Evolutionary conservation across 1,139 yeast species (phyloP).

Genomic region (Pichia sp.): DNA sequence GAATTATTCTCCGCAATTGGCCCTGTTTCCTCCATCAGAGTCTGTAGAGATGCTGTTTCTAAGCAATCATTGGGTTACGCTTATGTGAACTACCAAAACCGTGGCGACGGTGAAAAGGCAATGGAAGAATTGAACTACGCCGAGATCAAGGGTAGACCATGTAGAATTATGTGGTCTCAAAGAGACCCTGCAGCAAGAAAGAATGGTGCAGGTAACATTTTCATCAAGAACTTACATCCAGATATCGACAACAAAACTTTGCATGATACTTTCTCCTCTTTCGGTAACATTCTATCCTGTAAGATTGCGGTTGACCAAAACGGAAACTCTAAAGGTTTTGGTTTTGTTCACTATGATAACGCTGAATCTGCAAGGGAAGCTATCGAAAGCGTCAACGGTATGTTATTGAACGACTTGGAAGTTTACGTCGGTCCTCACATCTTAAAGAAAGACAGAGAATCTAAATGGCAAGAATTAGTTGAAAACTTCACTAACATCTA

Average conservation of each 20-base stretch:
- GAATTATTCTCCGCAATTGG: slow-evolving; percentile 95
- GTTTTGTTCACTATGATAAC: slow-evolving; percentile 95
- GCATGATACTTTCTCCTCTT: slow-evolving; percentile 96
- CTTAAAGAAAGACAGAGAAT: slow-evolving; percentile 90
- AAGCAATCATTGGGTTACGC: slow-evolving; percentile 98
- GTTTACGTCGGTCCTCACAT: slow-evolving; percentile 95
- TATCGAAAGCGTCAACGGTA: slow-evolving; percentile 96
- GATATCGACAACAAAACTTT: slow-evolving; percentile 98
- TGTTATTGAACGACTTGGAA: slow-evolving; percentile 95
- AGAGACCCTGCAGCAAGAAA: slow-evolving; percentile 96
- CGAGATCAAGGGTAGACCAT: slow-evolving; percentile 90
- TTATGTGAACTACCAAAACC: slow-evolving; percentile 91
- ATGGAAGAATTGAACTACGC: slow-evolving; percentile 94
- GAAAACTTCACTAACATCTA: slow-evolving; percentile 94
- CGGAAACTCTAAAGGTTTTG: slow-evolving; percentile 94
- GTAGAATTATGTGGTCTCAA: slow-evolving; percentile 99
- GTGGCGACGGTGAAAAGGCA: slow-evolving; percentile 90
- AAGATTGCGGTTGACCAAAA: slow-evolving; percentile 94
- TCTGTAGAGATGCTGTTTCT: slow-evolving; percentile 97
- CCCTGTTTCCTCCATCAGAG: slow-evolving; percentile 94
- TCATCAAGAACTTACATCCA: slow-evolving; percentile 97
- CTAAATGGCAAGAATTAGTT: slow-evolving; percentile 86
- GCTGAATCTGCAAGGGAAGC: slow-evolving; percentile 93
- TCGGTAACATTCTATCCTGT: slow-evolving; percentile 93
- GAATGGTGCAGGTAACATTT: slow-evolving; percentile 95